A percentile compares a stretch with the other conserved stretches of the same genome.
Conservation (phyloP, 352 stramenopile genomes). For the Globisporangium polare region DNA sequence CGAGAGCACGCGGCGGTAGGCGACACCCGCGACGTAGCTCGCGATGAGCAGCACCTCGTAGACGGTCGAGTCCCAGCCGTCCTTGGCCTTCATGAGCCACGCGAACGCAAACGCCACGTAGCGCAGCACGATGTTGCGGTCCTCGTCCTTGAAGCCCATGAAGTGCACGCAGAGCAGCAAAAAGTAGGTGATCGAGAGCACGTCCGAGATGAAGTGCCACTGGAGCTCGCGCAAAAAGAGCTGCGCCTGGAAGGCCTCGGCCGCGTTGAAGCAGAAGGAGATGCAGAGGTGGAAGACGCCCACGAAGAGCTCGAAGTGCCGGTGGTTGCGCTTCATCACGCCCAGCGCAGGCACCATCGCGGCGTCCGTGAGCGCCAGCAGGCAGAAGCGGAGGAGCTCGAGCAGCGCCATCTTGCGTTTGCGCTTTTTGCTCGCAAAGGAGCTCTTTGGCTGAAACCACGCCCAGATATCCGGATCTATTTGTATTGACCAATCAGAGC, state of each 20-base stretch:
- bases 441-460: background rate
- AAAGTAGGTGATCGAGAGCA: conserved; percentile 84
- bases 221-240: conserved; percentile 71
- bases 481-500: background rate
- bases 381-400: conserved; percentile 54
- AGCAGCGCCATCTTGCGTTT: conserved; percentile 29
- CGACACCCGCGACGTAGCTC: conserved; percentile 48
- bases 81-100: conserved; percentile 86
- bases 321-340: conserved; percentile 78
- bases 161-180: conserved; percentile 82
- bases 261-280: conserved; percentile 80
- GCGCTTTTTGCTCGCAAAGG: background rate
- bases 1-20: conserved; percentile 51
- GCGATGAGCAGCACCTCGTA: conserved; percentile 69
- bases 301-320: conserved; percentile 89
- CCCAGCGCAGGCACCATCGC: conserved; percentile 72
- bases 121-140: conserved; percentile 80
- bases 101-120: conserved; percentile 79
- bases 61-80: conserved; percentile 67
- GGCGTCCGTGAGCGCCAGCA: conserved; percentile 66
- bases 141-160: conserved; percentile 79
- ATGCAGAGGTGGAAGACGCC: conserved; percentile 79
- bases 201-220: conserved; percentile 88
- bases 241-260: conserved; percentile 57
- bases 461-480: background rate